phyloP scores from a whole-genome alignment of 176 grass and related monocot genomes.

The Aegilops longissima region DNA sequence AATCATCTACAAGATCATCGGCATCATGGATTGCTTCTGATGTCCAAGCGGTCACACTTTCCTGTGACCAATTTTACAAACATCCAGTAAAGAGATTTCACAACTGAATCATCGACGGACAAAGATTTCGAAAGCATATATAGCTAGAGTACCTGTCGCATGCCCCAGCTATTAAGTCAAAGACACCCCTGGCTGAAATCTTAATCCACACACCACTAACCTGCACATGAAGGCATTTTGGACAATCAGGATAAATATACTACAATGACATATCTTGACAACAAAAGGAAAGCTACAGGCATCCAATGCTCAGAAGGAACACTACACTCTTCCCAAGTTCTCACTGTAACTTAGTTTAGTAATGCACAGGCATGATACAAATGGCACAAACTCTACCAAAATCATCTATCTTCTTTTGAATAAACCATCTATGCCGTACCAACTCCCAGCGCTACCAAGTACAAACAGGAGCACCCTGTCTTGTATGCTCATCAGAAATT shows the following conservation, averaged over 20 bases:
- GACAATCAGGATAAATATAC: background rate
- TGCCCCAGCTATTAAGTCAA: constrained; percentile 50
- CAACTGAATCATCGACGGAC: background rate
- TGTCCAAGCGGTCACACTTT: constrained; percentile 53
- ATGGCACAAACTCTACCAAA: background rate
- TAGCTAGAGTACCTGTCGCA: constrained; percentile 36
- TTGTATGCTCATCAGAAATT: constrained; percentile 52
- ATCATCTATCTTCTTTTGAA: background rate
- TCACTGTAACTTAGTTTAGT: background rate
- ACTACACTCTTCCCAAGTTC: background rate
- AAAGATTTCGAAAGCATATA: background rate
- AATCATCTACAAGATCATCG: constrained; percentile 3
- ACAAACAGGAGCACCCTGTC: constrained; percentile 37
- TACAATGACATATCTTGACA: background rate
- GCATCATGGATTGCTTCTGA: constrained; percentile 42
- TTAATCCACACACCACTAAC: constrained; percentile 58
- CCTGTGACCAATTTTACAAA: constrained; percentile 22
- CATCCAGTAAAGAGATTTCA: background rate
- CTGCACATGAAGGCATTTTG: constrained; percentile 21
- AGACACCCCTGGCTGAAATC: constrained; percentile 65
- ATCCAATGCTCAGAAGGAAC: background rate
- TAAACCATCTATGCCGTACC: background rate
- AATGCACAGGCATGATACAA: background rate
- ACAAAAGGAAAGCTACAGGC: background rate
- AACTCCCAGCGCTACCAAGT: constrained; percentile 33